Evolutionary conservation across 345 rosid species (phyloP).

Genomic region (Orychophragmus violaceus): DNA sequence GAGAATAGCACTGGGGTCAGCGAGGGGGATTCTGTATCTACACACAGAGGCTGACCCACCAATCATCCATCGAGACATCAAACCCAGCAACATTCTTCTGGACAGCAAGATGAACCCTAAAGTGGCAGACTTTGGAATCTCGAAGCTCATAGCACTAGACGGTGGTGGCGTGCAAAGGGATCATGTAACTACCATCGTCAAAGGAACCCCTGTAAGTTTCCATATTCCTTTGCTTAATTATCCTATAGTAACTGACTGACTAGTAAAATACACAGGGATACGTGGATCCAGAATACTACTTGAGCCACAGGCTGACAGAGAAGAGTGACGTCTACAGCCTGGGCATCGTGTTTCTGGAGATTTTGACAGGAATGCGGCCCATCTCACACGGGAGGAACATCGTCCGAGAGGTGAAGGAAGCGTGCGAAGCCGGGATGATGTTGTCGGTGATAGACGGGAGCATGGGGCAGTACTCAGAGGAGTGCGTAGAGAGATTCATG

Average conservation of each 20-base stretch:
- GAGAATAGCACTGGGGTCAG: constrained; percentile 42
- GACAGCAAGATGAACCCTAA: constrained; percentile 42
- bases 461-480: constrained; percentile 37
- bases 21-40: constrained; percentile 46
- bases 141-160: constrained; percentile 38
- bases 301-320: constrained; percentile 41
- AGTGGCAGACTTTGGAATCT: constrained; percentile 56
- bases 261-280: constrained; percentile 50
- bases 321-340: constrained; percentile 54
- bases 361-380: constrained; percentile 45
- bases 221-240: too few species aligned
- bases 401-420: constrained; percentile 42
- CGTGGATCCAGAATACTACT: constrained; percentile 47
- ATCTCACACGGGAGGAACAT: constrained; percentile 44
- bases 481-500: constrained; percentile 36
- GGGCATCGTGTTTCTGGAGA: constrained; percentile 47
- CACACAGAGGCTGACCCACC: constrained; percentile 56
- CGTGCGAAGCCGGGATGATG: constrained; percentile 39
- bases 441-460: constrained; percentile 36
- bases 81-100: constrained; percentile 47
- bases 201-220: constrained; percentile 40
- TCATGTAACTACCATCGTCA: constrained; percentile 42
- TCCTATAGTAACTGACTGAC: too few species aligned
- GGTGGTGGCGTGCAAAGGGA: constrained; percentile 30
- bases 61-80: constrained; percentile 46